phyloP scores from a whole-genome alignment of 2,329 filamentous ascomycete genomes.

The Trichophyton benhamiae region DNA sequence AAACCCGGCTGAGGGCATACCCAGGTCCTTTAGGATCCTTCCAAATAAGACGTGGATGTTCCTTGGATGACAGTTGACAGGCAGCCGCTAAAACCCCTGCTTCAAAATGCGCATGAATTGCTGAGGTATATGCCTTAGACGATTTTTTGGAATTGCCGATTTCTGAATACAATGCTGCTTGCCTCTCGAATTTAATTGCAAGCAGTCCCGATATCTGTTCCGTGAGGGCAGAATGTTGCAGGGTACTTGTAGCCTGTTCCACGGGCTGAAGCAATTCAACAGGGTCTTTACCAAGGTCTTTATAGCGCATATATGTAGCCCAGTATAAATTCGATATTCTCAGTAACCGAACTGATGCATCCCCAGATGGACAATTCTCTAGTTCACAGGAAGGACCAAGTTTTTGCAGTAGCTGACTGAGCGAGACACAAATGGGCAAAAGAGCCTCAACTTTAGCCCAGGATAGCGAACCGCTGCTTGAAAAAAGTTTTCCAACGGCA shows the following conservation, averaged over 20 bases:
- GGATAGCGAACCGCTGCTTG: constrained; percentile 24
- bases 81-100: constrained; percentile 26
- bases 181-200: constrained; percentile 34
- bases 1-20: constrained; percentile 28
- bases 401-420: constrained; percentile 21
- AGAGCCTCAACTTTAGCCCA: constrained; percentile 30
- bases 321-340: constrained; percentile 38
- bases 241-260: constrained; percentile 29
- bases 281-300: constrained; percentile 24
- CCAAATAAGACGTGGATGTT: constrained; percentile 20
- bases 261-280: constrained; percentile 28
- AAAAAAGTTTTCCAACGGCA: constrained; percentile 29
- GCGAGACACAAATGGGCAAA: constrained; percentile 26
- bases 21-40: constrained; percentile 25
- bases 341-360: constrained; percentile 22
- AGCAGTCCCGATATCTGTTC: constrained; percentile 30
- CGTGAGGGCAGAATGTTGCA: constrained; percentile 23
- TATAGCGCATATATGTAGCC: constrained; percentile 35
- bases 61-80: constrained; percentile 17
- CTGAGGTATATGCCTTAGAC: constrained; percentile 26
- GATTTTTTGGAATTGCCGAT: constrained; percentile 26
- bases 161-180: constrained; percentile 31
- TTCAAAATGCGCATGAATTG: constrained; percentile 31
- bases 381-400: constrained; percentile 10
- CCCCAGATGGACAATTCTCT: constrained; percentile 2